These are phyloP conservation scores for Cryptococcus depauperatus DNA, from an alignment of 1,284 basidiomycete genomes.

Conservation along the genomic window DNA sequence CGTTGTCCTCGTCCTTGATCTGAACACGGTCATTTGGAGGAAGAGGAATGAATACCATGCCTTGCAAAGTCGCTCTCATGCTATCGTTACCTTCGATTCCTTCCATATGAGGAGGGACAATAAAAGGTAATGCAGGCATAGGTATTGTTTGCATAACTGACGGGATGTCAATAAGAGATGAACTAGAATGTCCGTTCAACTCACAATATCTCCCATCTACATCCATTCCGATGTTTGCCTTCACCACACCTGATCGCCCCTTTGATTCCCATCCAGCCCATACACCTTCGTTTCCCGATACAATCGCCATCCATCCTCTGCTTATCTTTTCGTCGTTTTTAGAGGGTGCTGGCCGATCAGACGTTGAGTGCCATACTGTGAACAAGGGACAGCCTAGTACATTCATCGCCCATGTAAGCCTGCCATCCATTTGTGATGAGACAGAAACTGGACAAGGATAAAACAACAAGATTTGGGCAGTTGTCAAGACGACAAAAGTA, in stretches of 20 bases:
- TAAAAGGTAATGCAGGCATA: constrained; percentile 23
- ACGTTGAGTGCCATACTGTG: constrained; percentile 11
- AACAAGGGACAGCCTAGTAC: constrained; percentile 21
- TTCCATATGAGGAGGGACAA: constrained; percentile 2
- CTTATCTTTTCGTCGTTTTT: constrained; percentile 11
- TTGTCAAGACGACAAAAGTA: constrained; percentile 22
- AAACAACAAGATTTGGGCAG: constrained; percentile 21
- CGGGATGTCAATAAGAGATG: neutral
- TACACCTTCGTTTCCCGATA: constrained; percentile 25
- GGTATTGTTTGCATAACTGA: constrained; percentile 26
- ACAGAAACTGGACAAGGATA: constrained; percentile 13
- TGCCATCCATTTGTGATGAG: neutral
- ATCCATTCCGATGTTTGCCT: constrained; percentile 30
- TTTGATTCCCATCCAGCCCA: constrained; percentile 31
- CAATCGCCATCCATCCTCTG: constrained; percentile 33
- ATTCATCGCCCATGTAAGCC: constrained; percentile 20
- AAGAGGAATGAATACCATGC: constrained; percentile 14
- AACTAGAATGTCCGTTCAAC: neutral
- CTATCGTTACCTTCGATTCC: neutral
- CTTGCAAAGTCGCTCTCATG: constrained; percentile 8
- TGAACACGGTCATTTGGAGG: neutral
- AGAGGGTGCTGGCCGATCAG: constrained; percentile 3
- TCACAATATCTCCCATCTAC: constrained; percentile 23
- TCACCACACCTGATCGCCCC: constrained; percentile 19
- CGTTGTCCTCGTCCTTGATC: neutral